Base-by-base conservation (phyloP, 2,329 filamentous ascomycete genomes). In the Hypoxylon sp. region DNA sequence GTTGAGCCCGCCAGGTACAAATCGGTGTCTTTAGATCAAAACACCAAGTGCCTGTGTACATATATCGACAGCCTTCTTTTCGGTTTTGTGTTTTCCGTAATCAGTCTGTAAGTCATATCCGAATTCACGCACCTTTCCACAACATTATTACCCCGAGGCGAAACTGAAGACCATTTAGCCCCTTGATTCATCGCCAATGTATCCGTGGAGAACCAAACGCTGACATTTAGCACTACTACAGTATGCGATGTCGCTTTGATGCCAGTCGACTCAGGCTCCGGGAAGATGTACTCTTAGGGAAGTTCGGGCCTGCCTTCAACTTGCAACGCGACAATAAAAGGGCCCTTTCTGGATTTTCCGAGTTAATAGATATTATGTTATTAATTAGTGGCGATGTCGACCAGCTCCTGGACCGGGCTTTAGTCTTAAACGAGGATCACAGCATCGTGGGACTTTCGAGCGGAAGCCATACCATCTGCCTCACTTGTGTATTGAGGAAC, bases 181-280 rank as follows among this genome's bases (percentile, higher is more conserved):
- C 24, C 24, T 27, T 37, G 3, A 37, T 37, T 37, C 35, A 15
- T 37, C 1, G 35, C 10, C 13, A 37, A 37, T 13, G 13, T 37
- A 37, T 37, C 11, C 15, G 11, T 11, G 10, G 15, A 39, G 35
- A 39, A 39, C 4, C 35, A n/a, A 5, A 11, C 3, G 19, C 7
- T 55, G 29, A 35, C 29, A 13, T 13, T 29, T 5, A 27, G 5
- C 15, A 21, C 7, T 32, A 7, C 6, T 32, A 27, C 17, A 56
- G 53, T n/a, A 46, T 21, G n/a, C 11, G n/a, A 1, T 56, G 53
- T 10, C 53, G 53, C 15, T 56, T 56, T 46, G 39, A 56, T 56
- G 39, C 15, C 7, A 46, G 11, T 2, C 3, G 2, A 7, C 39
- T 56, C 19, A 56, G 24, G 39, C 27, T 56, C n/a, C 37, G 39